Percentiles rank a stretch among this genome's conserved stretches.
Conservation (phyloP, 176 grass and related monocot species). For the Triticum monococcum region DNA sequence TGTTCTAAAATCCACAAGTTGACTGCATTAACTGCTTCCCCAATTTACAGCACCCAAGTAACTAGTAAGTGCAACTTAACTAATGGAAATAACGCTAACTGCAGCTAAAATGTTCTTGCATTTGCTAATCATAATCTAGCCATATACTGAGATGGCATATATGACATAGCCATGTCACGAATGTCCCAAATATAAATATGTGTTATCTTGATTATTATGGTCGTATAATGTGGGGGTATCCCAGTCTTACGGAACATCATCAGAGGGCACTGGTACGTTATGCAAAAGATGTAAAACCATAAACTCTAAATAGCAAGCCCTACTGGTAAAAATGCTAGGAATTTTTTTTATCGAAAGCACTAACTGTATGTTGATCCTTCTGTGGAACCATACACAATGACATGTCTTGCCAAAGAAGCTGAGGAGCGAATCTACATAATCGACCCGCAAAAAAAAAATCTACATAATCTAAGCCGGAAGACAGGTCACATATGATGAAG, state of each 20-base stretch:
- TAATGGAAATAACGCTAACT: slow-evolving; percentile 4
- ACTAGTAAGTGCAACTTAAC: neutral
- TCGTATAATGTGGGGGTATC: neutral
- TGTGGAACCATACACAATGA: neutral
- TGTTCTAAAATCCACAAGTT: neutral
- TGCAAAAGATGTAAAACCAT: neutral
- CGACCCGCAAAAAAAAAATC: neutral
- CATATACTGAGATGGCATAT: neutral
- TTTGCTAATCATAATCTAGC: neutral
- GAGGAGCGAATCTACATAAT: neutral
- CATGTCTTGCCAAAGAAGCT: neutral
- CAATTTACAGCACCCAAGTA: neutral
- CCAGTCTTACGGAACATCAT: neutral
- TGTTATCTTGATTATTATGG: neutral
- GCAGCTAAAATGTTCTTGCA: neutral
- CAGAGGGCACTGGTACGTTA: neutral
- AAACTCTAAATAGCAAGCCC: neutral
- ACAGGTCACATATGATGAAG: neutral
- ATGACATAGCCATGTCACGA: neutral
- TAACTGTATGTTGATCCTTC: neutral
- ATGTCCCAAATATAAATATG: neutral
- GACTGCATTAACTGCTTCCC: neutral
- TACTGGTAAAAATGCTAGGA: neutral
- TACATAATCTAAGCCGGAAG: neutral
- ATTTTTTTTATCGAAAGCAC: neutral